Conservation (phyloP, 2,329 filamentous ascomycete genomes). For the Trichoderma gracile region DNA sequence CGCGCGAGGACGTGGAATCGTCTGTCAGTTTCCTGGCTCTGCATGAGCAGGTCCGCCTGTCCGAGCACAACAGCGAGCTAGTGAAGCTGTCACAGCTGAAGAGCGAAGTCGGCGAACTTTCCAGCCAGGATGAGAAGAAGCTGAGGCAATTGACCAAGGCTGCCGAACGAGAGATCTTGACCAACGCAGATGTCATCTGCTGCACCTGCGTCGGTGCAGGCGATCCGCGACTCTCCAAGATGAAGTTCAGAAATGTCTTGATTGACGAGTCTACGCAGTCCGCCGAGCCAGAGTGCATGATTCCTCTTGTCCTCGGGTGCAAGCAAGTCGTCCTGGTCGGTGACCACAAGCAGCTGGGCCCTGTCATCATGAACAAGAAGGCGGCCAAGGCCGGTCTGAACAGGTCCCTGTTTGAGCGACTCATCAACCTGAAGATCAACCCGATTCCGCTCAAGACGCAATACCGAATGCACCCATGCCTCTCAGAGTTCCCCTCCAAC, state of each 20-base stretch:
- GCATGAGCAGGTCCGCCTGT: constrained; percentile 96
- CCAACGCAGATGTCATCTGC: constrained; percentile 95
- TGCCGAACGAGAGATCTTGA: constrained; percentile 92
- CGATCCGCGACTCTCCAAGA: constrained; percentile 90
- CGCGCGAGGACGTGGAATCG: constrained; percentile 97
- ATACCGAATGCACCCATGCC: constrained; percentile 97
- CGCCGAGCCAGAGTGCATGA: constrained; percentile 98
- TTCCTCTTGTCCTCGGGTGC: constrained; percentile 92
- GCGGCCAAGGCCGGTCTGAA: constrained; percentile 96
- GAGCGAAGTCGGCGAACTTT: constrained; percentile 84
- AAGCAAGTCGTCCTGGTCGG: constrained; percentile 99
- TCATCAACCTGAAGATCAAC: constrained; percentile 85
- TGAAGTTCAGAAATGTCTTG: constrained; percentile 96
- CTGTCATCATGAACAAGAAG: constrained; percentile 99
- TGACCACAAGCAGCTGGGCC: constrained; percentile 95
- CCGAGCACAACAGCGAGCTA: constrained; percentile 92
- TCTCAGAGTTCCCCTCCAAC: constrained; percentile 96
- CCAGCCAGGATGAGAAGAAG: constrained; percentile 96
- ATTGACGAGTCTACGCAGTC: constrained; percentile 99
- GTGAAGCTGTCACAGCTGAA: constrained; percentile 93
- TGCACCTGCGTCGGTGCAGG: constrained; percentile 98
- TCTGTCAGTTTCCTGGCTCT: constrained; percentile 93
- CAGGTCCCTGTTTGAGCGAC: constrained; percentile 95
- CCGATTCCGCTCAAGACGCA: constrained; percentile 95
- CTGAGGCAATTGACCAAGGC: constrained; percentile 93